Conservation (phyloP, 108 stramenopile species). For the Ochromonas danica region DNA sequence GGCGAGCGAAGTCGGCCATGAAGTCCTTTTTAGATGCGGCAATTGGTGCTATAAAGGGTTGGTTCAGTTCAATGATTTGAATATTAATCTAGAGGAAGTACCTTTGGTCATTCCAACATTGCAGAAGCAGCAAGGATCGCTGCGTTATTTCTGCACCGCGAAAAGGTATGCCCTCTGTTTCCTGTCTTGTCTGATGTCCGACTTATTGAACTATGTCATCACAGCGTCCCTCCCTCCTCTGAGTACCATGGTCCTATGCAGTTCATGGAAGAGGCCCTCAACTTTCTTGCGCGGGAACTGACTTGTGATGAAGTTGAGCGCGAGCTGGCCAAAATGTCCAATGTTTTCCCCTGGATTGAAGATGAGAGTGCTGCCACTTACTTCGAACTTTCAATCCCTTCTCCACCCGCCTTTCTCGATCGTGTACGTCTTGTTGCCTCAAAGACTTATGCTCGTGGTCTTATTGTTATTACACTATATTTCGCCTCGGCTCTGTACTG, state of each 20-base stretch:
- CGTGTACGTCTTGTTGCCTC: conserved; percentile 53
- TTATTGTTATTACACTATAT: conserved; percentile 63
- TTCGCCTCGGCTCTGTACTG: conserved; percentile 67
- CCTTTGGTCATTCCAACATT: conserved; percentile 64
- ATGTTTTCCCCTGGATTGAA: conserved; percentile 67
- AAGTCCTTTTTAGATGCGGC: conserved; percentile 68
- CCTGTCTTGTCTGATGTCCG: neutral
- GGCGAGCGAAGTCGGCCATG: neutral
- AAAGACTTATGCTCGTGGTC: conserved; percentile 62
- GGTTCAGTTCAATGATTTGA: conserved; percentile 55
- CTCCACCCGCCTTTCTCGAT: conserved; percentile 22
- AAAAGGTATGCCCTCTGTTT: conserved; percentile 32
- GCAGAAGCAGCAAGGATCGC: conserved; percentile 66
- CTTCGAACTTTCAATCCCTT: conserved; percentile 65
- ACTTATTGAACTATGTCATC: neutral
- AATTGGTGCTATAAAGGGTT: conserved; percentile 70
- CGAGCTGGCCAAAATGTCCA: conserved; percentile 54
- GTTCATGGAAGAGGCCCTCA: conserved; percentile 56
- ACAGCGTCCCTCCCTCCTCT: conserved; percentile 43
- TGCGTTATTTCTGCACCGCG: conserved; percentile 61
- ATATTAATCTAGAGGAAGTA: conserved; percentile 64
- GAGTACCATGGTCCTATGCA: conserved; percentile 47
- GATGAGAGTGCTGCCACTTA: conserved; percentile 58
- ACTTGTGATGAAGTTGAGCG: conserved; percentile 48
- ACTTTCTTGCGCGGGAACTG: conserved; percentile 62